phyloP scores from a whole-genome alignment of 306 rosid species.

The Sindora glabra region DNA sequence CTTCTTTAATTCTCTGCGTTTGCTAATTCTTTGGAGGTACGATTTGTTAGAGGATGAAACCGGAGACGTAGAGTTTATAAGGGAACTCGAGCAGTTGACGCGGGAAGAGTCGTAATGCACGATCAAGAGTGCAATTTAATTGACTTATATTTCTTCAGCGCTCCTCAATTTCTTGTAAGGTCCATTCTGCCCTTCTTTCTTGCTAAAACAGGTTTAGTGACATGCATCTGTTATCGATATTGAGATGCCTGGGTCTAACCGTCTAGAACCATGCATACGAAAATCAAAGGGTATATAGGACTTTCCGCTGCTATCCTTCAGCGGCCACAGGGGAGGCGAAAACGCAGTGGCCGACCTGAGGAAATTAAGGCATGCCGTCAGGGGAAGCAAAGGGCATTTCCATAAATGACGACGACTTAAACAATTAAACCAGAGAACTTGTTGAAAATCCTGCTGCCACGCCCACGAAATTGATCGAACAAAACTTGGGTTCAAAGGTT shows the following conservation, averaged over 20 bases:
- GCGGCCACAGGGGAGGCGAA: background rate
- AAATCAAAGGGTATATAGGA: slow-evolving; percentile 43
- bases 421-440: slow-evolving; percentile 4
- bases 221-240: too few relatives aligned
- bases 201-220: too few relatives aligned
- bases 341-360: slow-evolving; percentile 33
- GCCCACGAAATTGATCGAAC: slow-evolving; percentile 11
- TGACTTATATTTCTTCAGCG: background rate
- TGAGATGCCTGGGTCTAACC: too few relatives aligned
- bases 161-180: background rate
- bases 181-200: slow-evolving; percentile 2
- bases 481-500: slow-evolving; percentile 32
- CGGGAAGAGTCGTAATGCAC: slow-evolving; percentile 36
- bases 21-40: slow-evolving; percentile 13
- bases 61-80: slow-evolving; percentile 42
- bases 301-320: background rate
- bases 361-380: slow-evolving; percentile 39
- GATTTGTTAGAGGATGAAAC: slow-evolving; percentile 19
- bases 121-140: slow-evolving; percentile 40
- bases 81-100: slow-evolving; percentile 49
- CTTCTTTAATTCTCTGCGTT: background rate
- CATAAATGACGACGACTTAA: slow-evolving; percentile 13
- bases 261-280: background rate
- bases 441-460: background rate
- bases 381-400: slow-evolving; percentile 66